These are phyloP conservation scores for Neoboletus brunneissimus DNA, from an alignment of 768 basidiomycete genomes.

Conservation along the genomic window DNA sequence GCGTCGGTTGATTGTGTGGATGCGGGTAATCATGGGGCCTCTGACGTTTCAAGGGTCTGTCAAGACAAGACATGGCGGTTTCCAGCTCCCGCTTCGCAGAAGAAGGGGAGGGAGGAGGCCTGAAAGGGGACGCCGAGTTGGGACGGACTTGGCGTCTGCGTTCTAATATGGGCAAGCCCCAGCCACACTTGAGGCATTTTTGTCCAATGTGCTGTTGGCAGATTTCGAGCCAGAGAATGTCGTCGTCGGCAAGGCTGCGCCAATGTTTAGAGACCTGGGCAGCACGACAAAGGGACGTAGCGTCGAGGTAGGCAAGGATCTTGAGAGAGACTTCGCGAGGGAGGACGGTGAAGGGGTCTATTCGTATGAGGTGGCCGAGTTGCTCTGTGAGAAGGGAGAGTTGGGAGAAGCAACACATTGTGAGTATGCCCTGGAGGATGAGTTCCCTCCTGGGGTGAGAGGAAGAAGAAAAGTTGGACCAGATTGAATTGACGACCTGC, in stretches of 20 bases:
- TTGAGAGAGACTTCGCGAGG: conserved; percentile 88
- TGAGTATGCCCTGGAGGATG: conserved; percentile 94
- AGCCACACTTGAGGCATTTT: conserved; percentile 95
- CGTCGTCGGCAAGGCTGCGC: conserved; percentile 90
- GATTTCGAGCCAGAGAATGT: conserved; percentile 91
- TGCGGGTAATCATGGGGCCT: conserved; percentile 13
- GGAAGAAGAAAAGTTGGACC: conserved; percentile 96
- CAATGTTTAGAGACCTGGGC: conserved; percentile 86
- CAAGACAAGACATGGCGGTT: conserved; percentile 21
- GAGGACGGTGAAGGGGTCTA: conserved; percentile 89
- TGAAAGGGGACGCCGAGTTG: conserved; percentile 39
- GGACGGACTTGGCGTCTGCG: conserved; percentile 52
- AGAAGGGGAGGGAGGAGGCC: conserved; percentile 28
- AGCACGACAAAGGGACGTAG: conserved; percentile 88
- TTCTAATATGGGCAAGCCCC: conserved; percentile 92
- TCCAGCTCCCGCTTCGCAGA: conserved; percentile 42
- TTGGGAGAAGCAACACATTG: conserved; percentile 99
- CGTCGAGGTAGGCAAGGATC: conserved; percentile 86
- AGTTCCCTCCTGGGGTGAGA: conserved; percentile 87
- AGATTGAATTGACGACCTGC: conserved; percentile 84
- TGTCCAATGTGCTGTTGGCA: conserved; percentile 98
- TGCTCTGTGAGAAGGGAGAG: conserved; percentile 94
- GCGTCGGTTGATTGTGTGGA: neutral
- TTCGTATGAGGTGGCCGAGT: conserved; percentile 86
- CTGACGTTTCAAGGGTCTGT: conserved; percentile 53